Evolutionary conservation across 1,284 basidiomycete species (phyloP).

Genomic region (Austropuccinia psidii): DNA sequence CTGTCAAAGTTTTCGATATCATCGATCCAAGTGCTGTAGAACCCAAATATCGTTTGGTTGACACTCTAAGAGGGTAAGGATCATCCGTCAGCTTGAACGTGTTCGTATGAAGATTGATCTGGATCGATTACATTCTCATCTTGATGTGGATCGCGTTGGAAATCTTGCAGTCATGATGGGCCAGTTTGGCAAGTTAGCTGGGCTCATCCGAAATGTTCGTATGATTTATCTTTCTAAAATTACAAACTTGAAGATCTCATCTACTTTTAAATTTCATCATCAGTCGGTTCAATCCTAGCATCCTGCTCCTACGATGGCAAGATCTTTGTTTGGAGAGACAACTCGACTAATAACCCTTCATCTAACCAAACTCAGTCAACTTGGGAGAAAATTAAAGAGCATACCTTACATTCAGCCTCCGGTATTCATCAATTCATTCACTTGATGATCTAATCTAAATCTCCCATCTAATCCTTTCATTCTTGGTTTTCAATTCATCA

Average conservation of each 20-base stretch:
- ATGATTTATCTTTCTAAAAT: neutral
- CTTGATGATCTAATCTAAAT: neutral
- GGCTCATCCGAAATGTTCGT: conserved; percentile 79
- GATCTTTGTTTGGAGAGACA: conserved; percentile 96
- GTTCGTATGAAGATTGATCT: conserved; percentile 30
- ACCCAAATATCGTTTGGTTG: conserved; percentile 48
- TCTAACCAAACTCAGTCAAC: conserved; percentile 49
- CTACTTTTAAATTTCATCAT: conserved; percentile 8
- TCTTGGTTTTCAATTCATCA: neutral
- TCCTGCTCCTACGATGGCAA: conserved; percentile 97
- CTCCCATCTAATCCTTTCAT: neutral
- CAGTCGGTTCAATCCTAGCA: conserved; percentile 79
- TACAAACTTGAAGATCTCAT: neutral
- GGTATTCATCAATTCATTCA: conserved; percentile 53
- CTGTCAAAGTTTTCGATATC: conserved; percentile 90
- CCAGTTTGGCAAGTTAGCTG: conserved; percentile 99
- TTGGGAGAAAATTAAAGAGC: conserved; percentile 96
- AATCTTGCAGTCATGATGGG: conserved; percentile 66
- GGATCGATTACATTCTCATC: conserved; percentile 40
- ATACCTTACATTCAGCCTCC: conserved; percentile 84
- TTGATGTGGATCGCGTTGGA: neutral
- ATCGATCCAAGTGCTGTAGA: conserved; percentile 69
- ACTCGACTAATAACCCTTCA: conserved; percentile 52
- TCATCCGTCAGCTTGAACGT: neutral
- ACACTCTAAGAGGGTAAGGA: conserved; percentile 74